phyloP scores from a whole-genome alignment of 768 basidiomycete species.

The Amanita pseudoporphyria region DNA sequence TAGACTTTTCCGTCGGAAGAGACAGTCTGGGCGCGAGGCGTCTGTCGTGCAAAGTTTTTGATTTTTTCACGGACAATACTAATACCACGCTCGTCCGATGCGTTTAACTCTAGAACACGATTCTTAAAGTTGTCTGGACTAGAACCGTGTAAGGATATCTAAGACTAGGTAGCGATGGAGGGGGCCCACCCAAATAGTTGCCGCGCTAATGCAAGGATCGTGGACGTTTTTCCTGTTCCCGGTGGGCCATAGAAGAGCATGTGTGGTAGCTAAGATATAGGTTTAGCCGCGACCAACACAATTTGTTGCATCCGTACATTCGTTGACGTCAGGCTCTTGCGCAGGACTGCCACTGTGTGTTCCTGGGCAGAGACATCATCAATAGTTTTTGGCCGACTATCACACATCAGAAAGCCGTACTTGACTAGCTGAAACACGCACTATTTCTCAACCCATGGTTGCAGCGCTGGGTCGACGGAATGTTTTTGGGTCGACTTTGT shows the following conservation, averaged over 20 bases:
- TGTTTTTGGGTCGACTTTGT: conserved; percentile 34
- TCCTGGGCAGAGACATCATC: conserved; percentile 98
- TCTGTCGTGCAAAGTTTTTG: conserved; percentile 94
- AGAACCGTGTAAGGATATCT: not conserved
- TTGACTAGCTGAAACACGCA: conserved; percentile 24
- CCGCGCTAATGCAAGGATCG: conserved; percentile 87
- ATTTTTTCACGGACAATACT: conserved; percentile 96
- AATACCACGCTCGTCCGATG: conserved; percentile 98
- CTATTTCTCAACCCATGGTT: conserved; percentile 99
- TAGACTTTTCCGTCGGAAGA: conserved; percentile 78
- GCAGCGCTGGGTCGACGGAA: conserved; percentile 44
- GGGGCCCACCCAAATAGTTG: conserved; percentile 86
- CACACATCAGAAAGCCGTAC: conserved; percentile 3
- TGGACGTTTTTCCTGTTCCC: conserved; percentile 97
- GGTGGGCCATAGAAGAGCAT: conserved; percentile 99
- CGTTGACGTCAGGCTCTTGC: conserved; percentile 83
- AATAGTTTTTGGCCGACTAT: conserved; percentile 92
- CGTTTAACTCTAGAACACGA: conserved; percentile 94
- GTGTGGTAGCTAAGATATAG: conserved; percentile 73
- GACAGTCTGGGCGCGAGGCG: conserved; percentile 66
- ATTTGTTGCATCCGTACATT: conserved; percentile 47
- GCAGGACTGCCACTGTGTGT: conserved; percentile 86
- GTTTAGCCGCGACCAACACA: conserved; percentile 8
- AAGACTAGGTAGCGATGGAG: not conserved
- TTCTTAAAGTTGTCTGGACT: conserved; percentile 93